Percentiles rank a stretch among this genome's conserved stretches.
Conservation (phyloP, 2,329 filamentous ascomycete species). For the Penicillium sp. region DNA sequence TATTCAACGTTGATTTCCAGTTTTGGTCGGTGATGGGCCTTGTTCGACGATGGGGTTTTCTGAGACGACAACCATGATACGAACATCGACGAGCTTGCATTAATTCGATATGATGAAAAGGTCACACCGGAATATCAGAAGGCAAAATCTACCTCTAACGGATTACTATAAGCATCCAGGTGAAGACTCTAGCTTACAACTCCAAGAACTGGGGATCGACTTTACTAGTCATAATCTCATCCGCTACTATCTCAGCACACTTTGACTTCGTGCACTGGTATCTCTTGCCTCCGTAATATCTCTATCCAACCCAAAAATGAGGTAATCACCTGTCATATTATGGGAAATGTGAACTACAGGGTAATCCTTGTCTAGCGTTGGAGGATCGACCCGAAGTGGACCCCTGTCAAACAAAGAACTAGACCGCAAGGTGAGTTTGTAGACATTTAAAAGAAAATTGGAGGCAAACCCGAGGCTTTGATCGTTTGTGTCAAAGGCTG, state of each 20-base stretch:
- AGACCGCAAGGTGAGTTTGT: not conserved
- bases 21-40: too few relatives aligned
- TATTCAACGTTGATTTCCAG: too few relatives aligned
- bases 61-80: too few relatives aligned
- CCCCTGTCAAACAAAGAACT: not conserved
- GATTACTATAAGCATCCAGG: too few relatives aligned
- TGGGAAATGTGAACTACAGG: not conserved
- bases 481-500: not conserved
- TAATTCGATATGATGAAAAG: too few relatives aligned
- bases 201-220: not conserved
- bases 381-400: not conserved
- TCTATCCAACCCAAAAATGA: not conserved
- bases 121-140: too few relatives aligned
- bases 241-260: not conserved
- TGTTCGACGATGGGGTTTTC: too few relatives aligned
- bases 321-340: not conserved
- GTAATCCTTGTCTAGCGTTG: not conserved
- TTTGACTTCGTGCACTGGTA: not conserved
- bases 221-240: not conserved
- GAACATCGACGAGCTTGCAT: too few relatives aligned
- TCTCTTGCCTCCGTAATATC: not conserved
- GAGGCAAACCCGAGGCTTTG: not conserved
- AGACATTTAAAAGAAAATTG: not conserved
- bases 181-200: not conserved
- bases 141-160: too few relatives aligned